These are phyloP conservation scores for Nymphaea colorata DNA, from an alignment of 164 flowering plant genomes.

Conservation along the genomic window DNA sequence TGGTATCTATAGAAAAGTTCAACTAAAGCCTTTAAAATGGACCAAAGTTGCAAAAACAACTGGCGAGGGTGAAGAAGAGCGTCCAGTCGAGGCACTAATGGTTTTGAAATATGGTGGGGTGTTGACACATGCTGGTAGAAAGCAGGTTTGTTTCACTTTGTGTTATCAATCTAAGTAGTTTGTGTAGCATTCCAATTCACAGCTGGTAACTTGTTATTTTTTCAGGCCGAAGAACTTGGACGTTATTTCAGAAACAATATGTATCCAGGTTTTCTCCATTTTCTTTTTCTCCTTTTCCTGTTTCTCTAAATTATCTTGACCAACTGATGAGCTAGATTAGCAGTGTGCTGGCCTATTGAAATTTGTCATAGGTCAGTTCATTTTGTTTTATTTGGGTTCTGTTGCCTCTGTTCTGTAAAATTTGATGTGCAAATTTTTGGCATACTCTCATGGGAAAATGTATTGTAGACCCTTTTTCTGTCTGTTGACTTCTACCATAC, in stretches of 20 bases:
- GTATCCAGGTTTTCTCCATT: constrained; percentile 75
- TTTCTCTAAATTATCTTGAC: too few species aligned
- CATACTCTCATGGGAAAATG: too few species aligned
- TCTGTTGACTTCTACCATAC: too few species aligned
- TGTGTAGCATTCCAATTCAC: neutral
- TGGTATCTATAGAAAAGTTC: constrained; percentile 97
- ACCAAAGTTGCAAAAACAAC: constrained; percentile 54
- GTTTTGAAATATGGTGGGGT: constrained; percentile 99
- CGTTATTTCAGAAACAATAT: constrained; percentile 95
- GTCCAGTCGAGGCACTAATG: constrained; percentile 95
- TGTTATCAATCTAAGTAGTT: neutral
- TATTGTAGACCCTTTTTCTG: too few species aligned
- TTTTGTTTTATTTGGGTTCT: too few species aligned
- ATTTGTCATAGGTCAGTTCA: too few species aligned
- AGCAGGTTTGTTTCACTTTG: constrained; percentile 50
- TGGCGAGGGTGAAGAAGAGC: constrained; percentile 94
- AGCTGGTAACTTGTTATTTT: too few species aligned
- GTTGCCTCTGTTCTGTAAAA: too few species aligned
- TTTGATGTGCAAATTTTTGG: too few species aligned
- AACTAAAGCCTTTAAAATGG: constrained; percentile 96
- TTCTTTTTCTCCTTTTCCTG: neutral
- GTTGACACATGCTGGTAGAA: constrained; percentile 99
- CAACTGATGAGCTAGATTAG: too few species aligned
- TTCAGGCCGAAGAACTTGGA: constrained; percentile 97
- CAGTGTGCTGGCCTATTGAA: too few species aligned